phyloP scores from a whole-genome alignment of 306 rosid genomes.

The Ochetophila trinervis region DNA sequence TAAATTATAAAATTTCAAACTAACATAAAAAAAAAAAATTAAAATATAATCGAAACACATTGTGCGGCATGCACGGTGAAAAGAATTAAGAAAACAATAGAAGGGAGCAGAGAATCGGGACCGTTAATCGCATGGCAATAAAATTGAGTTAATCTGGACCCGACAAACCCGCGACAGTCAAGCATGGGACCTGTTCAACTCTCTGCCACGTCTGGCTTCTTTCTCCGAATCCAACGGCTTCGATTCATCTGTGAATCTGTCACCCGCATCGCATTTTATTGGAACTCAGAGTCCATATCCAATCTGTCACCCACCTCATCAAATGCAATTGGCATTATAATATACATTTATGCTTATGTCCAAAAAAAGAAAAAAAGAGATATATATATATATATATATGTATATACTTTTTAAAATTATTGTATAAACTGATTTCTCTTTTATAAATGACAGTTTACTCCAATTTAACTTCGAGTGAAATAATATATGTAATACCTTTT shows the following conservation, averaged over 20 bases:
- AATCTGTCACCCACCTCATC: not conserved
- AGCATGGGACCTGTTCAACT: conserved; percentile 26
- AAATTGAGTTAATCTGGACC: conserved; percentile 13
- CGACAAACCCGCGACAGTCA: conserved; percentile 13
- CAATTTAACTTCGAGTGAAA: too few relatives aligned
- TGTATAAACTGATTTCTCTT: too few relatives aligned
- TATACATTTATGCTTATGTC: too few relatives aligned
- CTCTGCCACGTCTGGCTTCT: conserved; percentile 1
- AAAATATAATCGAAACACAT: too few relatives aligned
- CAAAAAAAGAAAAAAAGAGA: too few relatives aligned
- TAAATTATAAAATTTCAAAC: too few relatives aligned
- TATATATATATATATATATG: too few relatives aligned
- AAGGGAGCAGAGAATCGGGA: conserved; percentile 9
- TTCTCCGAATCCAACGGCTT: not conserved
- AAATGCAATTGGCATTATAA: too few relatives aligned
- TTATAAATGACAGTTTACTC: too few relatives aligned
- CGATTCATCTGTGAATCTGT: not conserved
- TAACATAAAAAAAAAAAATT: not conserved
- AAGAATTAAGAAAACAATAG: not conserved
- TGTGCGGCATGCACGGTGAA: not conserved
- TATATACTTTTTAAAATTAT: too few relatives aligned
- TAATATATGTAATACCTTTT: too few relatives aligned
- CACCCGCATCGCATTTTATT: conserved; percentile 11
- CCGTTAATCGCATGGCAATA: conserved; percentile 11
- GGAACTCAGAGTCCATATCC: not conserved